Percentiles rank a stretch among this genome's conserved stretches.
Conservation (phyloP, 306 rosid species). For the Comarum palustre region DNA sequence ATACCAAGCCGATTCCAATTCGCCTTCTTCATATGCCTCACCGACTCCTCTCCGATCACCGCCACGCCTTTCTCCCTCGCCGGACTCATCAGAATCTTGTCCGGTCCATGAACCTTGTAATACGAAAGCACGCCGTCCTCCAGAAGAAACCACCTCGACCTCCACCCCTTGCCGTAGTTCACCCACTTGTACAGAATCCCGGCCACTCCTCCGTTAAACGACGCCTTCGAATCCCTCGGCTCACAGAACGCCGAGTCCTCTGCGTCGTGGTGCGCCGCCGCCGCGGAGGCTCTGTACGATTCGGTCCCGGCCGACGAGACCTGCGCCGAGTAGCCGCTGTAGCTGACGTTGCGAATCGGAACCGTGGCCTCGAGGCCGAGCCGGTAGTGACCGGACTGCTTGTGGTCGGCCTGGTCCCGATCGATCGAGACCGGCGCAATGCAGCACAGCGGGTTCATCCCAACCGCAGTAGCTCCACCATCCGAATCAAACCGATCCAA, state of each 20-base stretch:
- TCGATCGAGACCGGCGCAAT: slow-evolving; percentile 99
- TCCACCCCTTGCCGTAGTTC: slow-evolving; percentile 97
- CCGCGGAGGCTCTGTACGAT: slow-evolving; percentile 42
- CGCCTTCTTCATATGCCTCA: slow-evolving; percentile 64
- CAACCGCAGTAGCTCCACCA: slow-evolving; percentile 10
- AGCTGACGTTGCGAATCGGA: slow-evolving; percentile 43
- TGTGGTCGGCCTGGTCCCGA: slow-evolving; percentile 63
- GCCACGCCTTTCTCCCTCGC: slow-evolving; percentile 69
- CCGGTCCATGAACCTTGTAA: slow-evolving; percentile 97
- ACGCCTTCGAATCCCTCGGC: slow-evolving; percentile 59
- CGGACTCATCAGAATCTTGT: slow-evolving; percentile 80
- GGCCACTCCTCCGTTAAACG: slow-evolving; percentile 64
- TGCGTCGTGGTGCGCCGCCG: slow-evolving; percentile 38
- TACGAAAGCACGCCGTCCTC: slow-evolving; percentile 97
- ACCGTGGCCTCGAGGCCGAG: slow-evolving; percentile 44
- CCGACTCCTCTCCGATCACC: slow-evolving; percentile 86
- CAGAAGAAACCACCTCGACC: slow-evolving; percentile 89
- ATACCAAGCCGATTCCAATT: slow-evolving; percentile 63
- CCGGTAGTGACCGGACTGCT: slow-evolving; percentile 52
- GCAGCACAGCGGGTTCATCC: slow-evolving; percentile 99
- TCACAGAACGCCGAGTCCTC: slow-evolving; percentile 43
- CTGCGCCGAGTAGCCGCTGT: slow-evolving; percentile 48
- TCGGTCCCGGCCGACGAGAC: slow-evolving; percentile 56
- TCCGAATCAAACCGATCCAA: slow-evolving; percentile 25
- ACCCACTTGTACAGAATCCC: slow-evolving; percentile 98